A percentile compares a stretch with the other conserved stretches of the same genome.
phyloP scores from a whole-genome alignment of 148 eudicot species.

The Vaccinium darrowii region DNA sequence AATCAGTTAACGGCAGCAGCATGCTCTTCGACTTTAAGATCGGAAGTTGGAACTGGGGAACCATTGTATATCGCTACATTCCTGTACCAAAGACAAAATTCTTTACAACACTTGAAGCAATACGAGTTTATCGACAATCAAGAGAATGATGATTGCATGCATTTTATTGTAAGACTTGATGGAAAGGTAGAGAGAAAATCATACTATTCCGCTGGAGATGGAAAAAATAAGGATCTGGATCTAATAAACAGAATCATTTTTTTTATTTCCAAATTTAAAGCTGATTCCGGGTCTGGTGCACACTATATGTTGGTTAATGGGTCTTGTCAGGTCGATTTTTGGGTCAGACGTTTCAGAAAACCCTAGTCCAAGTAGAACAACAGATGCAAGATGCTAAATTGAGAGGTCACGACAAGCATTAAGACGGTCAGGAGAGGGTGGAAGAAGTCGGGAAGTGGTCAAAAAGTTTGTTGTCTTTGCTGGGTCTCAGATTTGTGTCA shows the following conservation, averaged over 20 bases:
- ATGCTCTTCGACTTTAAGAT: not conserved
- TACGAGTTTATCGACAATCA: not conserved
- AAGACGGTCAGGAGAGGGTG: not conserved
- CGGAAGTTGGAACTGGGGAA: not conserved
- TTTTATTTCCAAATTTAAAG: too few relatives aligned
- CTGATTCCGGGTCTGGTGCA: not conserved
- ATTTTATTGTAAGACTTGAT: not conserved
- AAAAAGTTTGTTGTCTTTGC: not conserved
- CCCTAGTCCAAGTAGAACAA: not conserved
- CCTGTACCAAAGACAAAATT: not conserved
- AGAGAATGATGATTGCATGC: not conserved
- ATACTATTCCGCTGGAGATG: not conserved
- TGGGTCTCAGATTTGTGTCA: not conserved
- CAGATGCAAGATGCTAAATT: not conserved
- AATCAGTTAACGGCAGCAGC: not conserved
- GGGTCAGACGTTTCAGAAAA: not conserved
- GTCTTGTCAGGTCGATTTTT: not conserved
- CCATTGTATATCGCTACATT: not conserved
- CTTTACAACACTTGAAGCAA: not conserved
- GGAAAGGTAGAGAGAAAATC: not conserved
- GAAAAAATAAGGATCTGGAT: not conserved
- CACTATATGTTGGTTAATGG: not conserved
- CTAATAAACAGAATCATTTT: not conserved
- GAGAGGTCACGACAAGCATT: not conserved
- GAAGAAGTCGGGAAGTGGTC: not conserved